Base-by-base conservation (phyloP, 2,329 filamentous ascomycete genomes). In the Hymenoscyphus albidus region DNA sequence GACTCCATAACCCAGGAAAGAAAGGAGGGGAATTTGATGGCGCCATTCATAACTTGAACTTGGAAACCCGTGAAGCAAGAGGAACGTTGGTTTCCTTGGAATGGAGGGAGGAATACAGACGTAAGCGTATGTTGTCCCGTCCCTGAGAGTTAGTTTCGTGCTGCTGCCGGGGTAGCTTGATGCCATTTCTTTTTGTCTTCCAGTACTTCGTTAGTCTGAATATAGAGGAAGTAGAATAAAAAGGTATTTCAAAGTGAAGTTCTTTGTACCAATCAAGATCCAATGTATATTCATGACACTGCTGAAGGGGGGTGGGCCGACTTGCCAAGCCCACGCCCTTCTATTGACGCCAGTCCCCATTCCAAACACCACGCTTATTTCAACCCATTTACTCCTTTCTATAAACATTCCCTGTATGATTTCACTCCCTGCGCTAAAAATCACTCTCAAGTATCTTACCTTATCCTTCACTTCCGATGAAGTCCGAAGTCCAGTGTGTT, bases 61-160 rank as follows among this genome's bases (percentile, higher is more conserved):
- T 4, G 78, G 78, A 64, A 77, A 81, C 32, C 79, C 79, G 67
- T 80, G 78, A 13, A 81, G 74, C 5, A 80, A 75, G 7, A 80
- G 71, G 9, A 81, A 51, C 6, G 75, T 74, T 7, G 76, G 76
- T 0, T 73, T 70, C 22, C 68, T 51, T 5, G 65, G 51, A 16
- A 59, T 42, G 10, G 64, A 42, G 5, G 62, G 62, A 2, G 48
- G 22, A 31, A 59, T 62, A 55, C 59, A 27, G 10, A 55, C 13
- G 22, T 59, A 63, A 14, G 40, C 42, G 32, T 63, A 63, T 12
- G 31, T 39, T 16, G 48, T 56, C 14, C 59, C 59, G 27, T 62
- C 59, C 1, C 2, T 5, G 6, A 62, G 44, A 9, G 38, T 56
- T 32, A 55, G 16, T 14, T 55, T 48, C n/a, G 55, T 56, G 59